Evolutionary conservation across 1,284 basidiomycete genomes (phyloP).

Genomic region (Ganoderma boninense): DNA sequence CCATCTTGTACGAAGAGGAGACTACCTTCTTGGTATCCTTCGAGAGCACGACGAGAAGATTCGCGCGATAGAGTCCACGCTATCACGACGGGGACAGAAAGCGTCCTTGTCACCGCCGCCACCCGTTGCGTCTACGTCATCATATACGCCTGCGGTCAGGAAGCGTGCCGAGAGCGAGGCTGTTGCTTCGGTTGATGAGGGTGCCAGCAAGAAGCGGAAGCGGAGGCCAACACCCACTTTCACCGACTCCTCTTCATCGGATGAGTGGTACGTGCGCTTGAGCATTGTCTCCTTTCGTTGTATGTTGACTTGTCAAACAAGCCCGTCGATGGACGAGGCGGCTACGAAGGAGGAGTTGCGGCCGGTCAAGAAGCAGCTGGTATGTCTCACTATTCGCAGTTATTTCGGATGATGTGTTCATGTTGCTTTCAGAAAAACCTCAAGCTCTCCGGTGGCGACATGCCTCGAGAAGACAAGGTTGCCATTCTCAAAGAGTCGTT

Average conservation of each 20-base stretch:
- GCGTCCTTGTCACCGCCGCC: conserved; percentile 77
- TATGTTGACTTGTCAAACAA: conserved; percentile 41
- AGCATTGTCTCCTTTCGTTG: conserved; percentile 13
- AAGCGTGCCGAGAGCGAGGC: conserved; percentile 85
- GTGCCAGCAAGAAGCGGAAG: conserved; percentile 77
- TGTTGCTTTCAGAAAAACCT: conserved; percentile 81
- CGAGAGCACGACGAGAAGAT: conserved; percentile 94
- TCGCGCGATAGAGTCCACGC: conserved; percentile 80
- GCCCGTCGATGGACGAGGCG: conserved; percentile 95
- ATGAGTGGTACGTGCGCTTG: conserved; percentile 76
- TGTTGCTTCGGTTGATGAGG: conserved; percentile 79
- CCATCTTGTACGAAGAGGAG: conserved; percentile 95
- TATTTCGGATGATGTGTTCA: background rate
- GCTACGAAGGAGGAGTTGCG: conserved; percentile 95
- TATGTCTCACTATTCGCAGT: conserved; percentile 47
- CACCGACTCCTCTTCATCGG: conserved; percentile 88
- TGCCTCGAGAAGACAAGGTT: conserved; percentile 95
- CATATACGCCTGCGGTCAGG: conserved; percentile 65
- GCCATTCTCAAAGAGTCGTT: conserved; percentile 96
- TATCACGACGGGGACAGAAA: conserved; percentile 72
- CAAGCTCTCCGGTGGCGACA: conserved; percentile 90
- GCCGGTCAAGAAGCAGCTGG: conserved; percentile 96
- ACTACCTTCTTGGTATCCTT: conserved; percentile 91
- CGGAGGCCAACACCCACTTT: conserved; percentile 90
- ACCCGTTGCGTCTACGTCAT: conserved; percentile 74